Evolutionary conservation across 202 grass and related monocot genomes (phyloP).

Genomic region (Panicum virgatum): DNA sequence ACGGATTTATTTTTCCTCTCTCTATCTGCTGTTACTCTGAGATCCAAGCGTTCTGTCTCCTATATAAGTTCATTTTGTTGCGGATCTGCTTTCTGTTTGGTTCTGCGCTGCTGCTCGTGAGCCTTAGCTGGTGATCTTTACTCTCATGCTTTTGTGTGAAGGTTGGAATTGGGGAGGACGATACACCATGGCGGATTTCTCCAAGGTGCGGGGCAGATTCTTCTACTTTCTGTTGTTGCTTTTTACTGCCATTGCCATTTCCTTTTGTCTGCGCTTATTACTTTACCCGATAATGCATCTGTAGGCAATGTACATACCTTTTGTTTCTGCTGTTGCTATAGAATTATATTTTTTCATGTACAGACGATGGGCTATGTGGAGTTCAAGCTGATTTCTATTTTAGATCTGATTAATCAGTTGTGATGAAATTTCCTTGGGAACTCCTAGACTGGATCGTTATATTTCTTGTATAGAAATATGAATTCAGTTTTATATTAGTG

Average conservation of each 20-base stretch:
- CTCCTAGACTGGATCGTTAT: background rate
- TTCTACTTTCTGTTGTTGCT: background rate
- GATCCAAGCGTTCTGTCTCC: background rate
- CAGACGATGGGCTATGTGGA: background rate
- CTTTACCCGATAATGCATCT: background rate
- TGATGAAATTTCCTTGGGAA: background rate
- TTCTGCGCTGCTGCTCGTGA: background rate
- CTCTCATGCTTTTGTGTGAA: background rate
- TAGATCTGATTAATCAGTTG: background rate
- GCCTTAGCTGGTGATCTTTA: conserved; percentile 12
- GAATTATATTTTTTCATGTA: background rate
- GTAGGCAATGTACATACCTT: background rate
- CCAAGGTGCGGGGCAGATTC: conserved; percentile 31
- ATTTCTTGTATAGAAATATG: background rate
- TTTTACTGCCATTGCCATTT: background rate
- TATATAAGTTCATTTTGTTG: background rate
- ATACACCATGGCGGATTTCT: conserved; percentile 44
- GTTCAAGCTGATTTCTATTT: background rate
- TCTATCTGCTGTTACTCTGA: background rate
- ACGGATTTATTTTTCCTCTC: background rate
- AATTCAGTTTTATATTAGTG: background rate
- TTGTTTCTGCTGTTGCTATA: background rate
- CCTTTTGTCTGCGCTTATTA: background rate
- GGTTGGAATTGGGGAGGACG: background rate
- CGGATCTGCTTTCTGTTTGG: background rate